A percentile compares a stretch with the other conserved stretches of the same genome.
Conservation (phyloP, 2,329 filamentous ascomycete genomes). For the Aspergillus pseudotamarii region DNA sequence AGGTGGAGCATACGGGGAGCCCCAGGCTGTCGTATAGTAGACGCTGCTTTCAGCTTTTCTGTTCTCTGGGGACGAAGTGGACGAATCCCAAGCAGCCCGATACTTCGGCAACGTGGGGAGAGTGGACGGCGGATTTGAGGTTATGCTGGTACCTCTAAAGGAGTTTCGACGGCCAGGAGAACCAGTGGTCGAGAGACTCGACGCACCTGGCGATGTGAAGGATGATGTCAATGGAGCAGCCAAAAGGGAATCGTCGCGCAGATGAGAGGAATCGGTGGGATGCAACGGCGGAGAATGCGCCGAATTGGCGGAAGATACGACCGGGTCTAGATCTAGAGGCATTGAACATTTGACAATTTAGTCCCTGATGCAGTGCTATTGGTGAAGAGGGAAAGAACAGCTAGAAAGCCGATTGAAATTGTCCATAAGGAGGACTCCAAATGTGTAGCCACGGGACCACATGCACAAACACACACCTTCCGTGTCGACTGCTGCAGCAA, state of each 20-base stretch:
- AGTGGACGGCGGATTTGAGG: constrained; percentile 30
- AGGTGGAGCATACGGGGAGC: constrained; percentile 79
- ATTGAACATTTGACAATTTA: constrained; percentile 17
- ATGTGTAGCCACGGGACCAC: constrained; percentile 10
- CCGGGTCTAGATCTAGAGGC: constrained; percentile 39
- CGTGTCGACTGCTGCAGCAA: constrained; percentile 52
- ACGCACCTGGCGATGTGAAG: constrained; percentile 40
- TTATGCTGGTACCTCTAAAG: constrained; percentile 28
- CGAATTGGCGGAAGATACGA: constrained; percentile 42
- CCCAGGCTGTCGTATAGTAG: constrained; percentile 81
- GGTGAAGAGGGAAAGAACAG: not conserved
- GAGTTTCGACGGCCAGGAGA: constrained; percentile 35
- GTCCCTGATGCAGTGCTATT: constrained; percentile 8
- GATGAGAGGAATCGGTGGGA: constrained; percentile 29
- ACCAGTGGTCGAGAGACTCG: constrained; percentile 38
- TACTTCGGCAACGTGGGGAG: constrained; percentile 38
- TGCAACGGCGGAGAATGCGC: constrained; percentile 37
- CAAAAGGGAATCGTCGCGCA: constrained; percentile 35
- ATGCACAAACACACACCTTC: constrained; percentile 41
- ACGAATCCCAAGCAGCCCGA: constrained; percentile 37
- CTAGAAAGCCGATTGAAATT: constrained; percentile 1
- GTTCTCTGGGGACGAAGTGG: constrained; percentile 44
- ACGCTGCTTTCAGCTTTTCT: constrained; percentile 51
- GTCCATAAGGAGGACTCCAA: not conserved
- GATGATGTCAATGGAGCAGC: constrained; percentile 35